Conservation (phyloP, 2,329 filamentous ascomycete species). For the Mollisia scopiformis region DNA sequence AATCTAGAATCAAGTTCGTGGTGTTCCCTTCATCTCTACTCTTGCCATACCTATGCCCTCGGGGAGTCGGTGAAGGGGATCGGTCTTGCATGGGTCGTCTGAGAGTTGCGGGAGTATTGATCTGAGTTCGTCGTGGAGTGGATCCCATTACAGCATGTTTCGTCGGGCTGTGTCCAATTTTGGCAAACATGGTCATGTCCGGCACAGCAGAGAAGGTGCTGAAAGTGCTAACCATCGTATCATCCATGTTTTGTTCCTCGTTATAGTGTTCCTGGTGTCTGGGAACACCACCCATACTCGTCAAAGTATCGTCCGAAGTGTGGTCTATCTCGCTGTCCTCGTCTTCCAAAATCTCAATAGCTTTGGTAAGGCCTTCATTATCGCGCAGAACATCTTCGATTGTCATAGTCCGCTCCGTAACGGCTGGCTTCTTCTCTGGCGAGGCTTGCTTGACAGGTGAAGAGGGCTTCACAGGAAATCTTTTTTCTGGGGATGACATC, state of each 20-base stretch:
- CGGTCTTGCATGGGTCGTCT: slow-evolving; percentile 26
- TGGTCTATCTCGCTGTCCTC: slow-evolving; percentile 34
- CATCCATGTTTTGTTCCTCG: slow-evolving; percentile 39
- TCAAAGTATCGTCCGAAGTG: slow-evolving; percentile 32
- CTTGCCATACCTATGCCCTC: slow-evolving; percentile 35
- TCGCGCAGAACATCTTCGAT: slow-evolving; percentile 57
- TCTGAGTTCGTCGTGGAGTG: slow-evolving; percentile 35
- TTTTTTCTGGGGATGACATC: slow-evolving; percentile 53
- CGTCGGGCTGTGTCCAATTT: slow-evolving; percentile 67
- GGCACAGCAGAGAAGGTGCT: slow-evolving; percentile 90
- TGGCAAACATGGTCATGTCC: slow-evolving; percentile 82
- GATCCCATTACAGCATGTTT: slow-evolving; percentile 50
- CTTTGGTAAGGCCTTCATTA: slow-evolving; percentile 59
- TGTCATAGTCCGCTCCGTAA: slow-evolving; percentile 27
- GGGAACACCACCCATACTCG: slow-evolving; percentile 36
- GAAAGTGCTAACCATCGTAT: slow-evolving; percentile 47
- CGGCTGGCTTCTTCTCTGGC: slow-evolving; percentile 37
- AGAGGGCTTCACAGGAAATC: slow-evolving; percentile 62
- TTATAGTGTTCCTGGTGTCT: no score
- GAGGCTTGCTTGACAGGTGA: slow-evolving; percentile 26
- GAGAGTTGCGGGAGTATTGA: slow-evolving; percentile 34
- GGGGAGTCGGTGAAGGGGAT: slow-evolving; percentile 43
- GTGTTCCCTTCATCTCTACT: slow-evolving; percentile 53
- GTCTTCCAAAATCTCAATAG: slow-evolving; percentile 67
- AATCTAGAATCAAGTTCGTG: slow-evolving; percentile 82